Percentiles rank a stretch among this genome's conserved stretches.
phyloP scores from a whole-genome alignment of 495 filamentous ascomycete genomes.

The Xylaria venustula region DNA sequence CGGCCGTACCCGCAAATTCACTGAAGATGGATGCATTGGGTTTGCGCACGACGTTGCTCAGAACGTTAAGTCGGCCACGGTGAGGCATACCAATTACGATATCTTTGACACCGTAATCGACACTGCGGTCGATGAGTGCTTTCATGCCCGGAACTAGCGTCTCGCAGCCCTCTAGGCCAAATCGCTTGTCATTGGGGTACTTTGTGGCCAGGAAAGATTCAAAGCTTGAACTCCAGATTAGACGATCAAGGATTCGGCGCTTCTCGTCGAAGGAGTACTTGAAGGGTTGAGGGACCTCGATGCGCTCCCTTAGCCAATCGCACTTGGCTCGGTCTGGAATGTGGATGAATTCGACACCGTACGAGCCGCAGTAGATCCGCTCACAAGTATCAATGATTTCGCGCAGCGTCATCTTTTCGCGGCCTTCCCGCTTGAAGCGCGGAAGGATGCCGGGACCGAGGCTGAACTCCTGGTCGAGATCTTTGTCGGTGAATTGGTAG shows the following conservation, averaged over 20 bases:
- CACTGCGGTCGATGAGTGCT: slow-evolving; percentile 94
- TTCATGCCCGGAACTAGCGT: slow-evolving; percentile 98
- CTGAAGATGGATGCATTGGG: slow-evolving; percentile 99
- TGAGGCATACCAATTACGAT: slow-evolving; percentile 99
- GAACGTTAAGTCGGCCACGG: slow-evolving; percentile 94
- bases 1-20: slow-evolving; percentile 88
- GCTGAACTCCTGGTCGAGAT: slow-evolving; percentile 87
- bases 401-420: slow-evolving; percentile 92
- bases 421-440: slow-evolving; percentile 80
- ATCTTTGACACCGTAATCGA: slow-evolving; percentile 97
- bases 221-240: slow-evolving; percentile 98
- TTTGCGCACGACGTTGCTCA: slow-evolving; percentile 98
- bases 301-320: slow-evolving; percentile 92
- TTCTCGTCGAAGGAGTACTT: slow-evolving; percentile 97
- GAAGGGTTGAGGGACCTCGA: slow-evolving; percentile 92
- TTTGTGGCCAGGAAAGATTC: slow-evolving; percentile 92
- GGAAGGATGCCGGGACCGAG: slow-evolving; percentile 95
- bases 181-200: slow-evolving; percentile 99
- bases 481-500: slow-evolving; percentile 92
- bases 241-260: slow-evolving; percentile 90
- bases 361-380: slow-evolving; percentile 92
- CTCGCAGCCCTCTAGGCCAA: slow-evolving; percentile 96
- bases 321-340: slow-evolving; percentile 97
- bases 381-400: slow-evolving; percentile 94
- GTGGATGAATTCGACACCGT: slow-evolving; percentile 97